Evolutionary conservation across 2,329 filamentous ascomycete genomes (phyloP), one percentile per base, ranked within the genome.

Genomic region (Fusarium tupiense): DNA sequence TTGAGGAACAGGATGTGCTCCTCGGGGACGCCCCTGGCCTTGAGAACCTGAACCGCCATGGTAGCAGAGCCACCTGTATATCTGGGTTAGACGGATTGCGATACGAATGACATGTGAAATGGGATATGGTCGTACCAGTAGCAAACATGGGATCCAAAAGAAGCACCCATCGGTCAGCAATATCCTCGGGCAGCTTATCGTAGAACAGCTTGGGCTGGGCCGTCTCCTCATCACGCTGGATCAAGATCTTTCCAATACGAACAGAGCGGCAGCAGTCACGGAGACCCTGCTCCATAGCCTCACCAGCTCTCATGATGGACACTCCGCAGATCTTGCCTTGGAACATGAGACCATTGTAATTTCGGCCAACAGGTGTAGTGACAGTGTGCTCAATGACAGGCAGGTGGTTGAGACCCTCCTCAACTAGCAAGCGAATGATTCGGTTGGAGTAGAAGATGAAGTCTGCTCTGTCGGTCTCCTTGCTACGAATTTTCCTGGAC

Each of bases 391-490:
- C 92, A 60, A 97, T 91, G 24, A 97, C 94, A 3, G 96, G 96
- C 47, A 99, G 89, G 83, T 99, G 96, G 83, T 99, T 99, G 62
- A 99, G 88, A 8, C 96, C 96, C 85, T 99, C 96, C 84, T 99
- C 96, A 46, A 99, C 96, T 12, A 99, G 89, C 47, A 99, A 88
- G 38, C 96, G 94, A 82, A 98, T 98, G 82, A 99, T 98, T 69
- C 96, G 91, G 85, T 99, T 99, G 49, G 95, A 98, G 86, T 98
- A 98, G 86, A 99, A 99, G 81, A 99, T 98, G 83, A 99, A 99
- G 84, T 99, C 96, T 72, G 95, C 96, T 67, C 96, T 93, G 64
- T 92, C 91, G 11, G 96, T 99, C 76, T 92, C 90, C 83, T 93
- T 94, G 83, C 98, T 95, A 78, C 96, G 93, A 81, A 99, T 98